Base-by-base conservation (phyloP, 2,329 filamentous ascomycete genomes). In the Dactylellina haptotyla region DNA sequence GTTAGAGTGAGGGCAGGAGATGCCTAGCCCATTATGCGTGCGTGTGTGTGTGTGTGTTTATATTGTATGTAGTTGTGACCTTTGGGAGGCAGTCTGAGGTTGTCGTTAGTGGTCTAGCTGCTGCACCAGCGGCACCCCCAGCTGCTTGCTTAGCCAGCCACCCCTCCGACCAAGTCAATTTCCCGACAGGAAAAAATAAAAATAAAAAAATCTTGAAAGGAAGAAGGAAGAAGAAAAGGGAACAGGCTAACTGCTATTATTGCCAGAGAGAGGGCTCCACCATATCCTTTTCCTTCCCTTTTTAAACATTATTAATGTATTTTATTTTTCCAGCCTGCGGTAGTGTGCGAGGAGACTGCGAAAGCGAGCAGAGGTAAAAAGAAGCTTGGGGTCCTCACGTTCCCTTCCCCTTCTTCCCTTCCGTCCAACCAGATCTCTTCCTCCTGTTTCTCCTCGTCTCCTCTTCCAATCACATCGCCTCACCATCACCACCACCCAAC, bases 381-480 rank as follows among this genome's bases (percentile, higher is more conserved):
- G 54, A 54, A 41, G 54, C 51, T 54, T 67, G 63, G 16, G 50
- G 26, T 50, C 62, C 37, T 12, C 37, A 41, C 5, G 12, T 16
- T 16, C 37, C 18, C 39, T 53, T 58, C 34, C 12, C 48, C 32
- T 48, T 32, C 48, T 61, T 45, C 37, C 43, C 50, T 26, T 41
- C 18, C 67, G 54, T 45, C 67, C 67, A 72, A 72, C 67, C 67
- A 72, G 66, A 72, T 53, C 45, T 37, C 67, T 54, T 53, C 32
- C 34, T 59, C 62, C 59, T 59, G 46, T 61, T 53, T 58, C 54
- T 58, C 63, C 67, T 72, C 67, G 67, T 72, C 67, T 72, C 67
- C 67, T 72, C 67, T 64, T 72, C 67, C 67, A 72, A 72, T 72
- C 67, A 72, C 51, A 66, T 57, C 61, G 37, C 57, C 41, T 65